Base-by-base conservation (phyloP, 1,139 yeast species). In the Scheffersomyces segobiensis region DNA sequence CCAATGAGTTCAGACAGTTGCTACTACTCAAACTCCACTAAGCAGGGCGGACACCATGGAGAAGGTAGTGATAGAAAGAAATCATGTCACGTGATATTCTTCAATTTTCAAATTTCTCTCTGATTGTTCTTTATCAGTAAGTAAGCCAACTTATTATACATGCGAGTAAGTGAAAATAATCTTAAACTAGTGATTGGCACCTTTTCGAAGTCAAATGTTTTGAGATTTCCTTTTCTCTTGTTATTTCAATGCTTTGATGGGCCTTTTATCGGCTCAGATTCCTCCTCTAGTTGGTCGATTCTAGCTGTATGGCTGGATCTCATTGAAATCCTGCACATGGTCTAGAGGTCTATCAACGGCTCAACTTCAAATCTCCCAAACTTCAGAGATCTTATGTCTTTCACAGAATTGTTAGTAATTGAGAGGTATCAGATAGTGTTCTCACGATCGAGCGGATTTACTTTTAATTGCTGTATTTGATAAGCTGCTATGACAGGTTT, bases 401-500 rank as follows among this genome's bases (percentile, higher is more conserved):
- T 32, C 42, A 12, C 12, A 14, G 8, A 7, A 4, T 32, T 32
- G 14, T 32, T 32, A 17, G 17, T 32, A 32, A 32, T 32, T 10
- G 42, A 32, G 17, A 7, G 42, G 42, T 32, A 12, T 32, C 42
- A 32, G 17, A 14, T 14, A 12, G 17, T 32, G 12, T 32, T 32
- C 42, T 32, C 42, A 32, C 42, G 42, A 32, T 10, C 42, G 3
- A 17, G 3, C 12, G 17, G 17, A 10, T 32, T 32, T 32, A 7
- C 17, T 17, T 32, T 32, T 10, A 32, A 12, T 32, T 32, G 14
- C 3, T 14, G 14, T 12, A 10, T 32, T 32, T 32, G 14, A 32
- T 17, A 12, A 12, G 17, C 42, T 46, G 32, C 19, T 2, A 76
- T 75, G 78, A 59, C 75, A 46, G 75, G 68, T 17, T 70, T 78